Conservation (phyloP, 2,329 filamentous ascomycete genomes). For the Zymoseptoria passerinii region DNA sequence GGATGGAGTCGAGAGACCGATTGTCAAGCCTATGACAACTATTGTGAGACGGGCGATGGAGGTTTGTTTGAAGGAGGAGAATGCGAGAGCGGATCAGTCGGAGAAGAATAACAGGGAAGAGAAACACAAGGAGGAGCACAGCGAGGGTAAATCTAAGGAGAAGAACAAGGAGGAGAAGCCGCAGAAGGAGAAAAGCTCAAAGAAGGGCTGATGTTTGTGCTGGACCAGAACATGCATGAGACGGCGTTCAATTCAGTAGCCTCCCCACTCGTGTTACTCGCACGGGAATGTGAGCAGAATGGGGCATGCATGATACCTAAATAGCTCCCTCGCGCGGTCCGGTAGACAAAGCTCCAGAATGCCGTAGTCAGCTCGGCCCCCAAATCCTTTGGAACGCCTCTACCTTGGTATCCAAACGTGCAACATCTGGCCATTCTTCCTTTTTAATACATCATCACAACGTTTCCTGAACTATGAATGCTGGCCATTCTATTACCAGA, state of each 20-base stretch:
- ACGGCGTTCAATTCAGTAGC: no score
- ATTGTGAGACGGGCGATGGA: constrained; percentile 15
- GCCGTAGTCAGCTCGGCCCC: no score
- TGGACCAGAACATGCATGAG: no score
- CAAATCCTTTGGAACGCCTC: no score
- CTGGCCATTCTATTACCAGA: not conserved
- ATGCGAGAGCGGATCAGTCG: not conserved
- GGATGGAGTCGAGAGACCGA: constrained; percentile 11
- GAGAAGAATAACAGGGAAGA: not conserved
- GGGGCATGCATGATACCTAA: no score
- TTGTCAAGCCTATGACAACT: constrained; percentile 13
- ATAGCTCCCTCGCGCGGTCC: no score
- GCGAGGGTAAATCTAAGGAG: not conserved
- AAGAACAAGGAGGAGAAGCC: not conserved
- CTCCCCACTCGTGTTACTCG: no score
- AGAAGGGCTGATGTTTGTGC: not conserved
- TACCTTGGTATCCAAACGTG: no score
- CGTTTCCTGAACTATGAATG: not conserved
- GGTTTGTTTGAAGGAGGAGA: constrained; percentile 10
- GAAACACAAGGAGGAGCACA: not conserved
- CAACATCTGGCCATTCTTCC: not conserved
- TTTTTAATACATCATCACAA: not conserved
- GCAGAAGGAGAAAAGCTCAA: not conserved
- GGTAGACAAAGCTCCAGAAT: no score
- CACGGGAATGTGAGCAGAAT: no score